phyloP scores from a whole-genome alignment of 345 rosid species.

The Camelina sativa region DNA sequence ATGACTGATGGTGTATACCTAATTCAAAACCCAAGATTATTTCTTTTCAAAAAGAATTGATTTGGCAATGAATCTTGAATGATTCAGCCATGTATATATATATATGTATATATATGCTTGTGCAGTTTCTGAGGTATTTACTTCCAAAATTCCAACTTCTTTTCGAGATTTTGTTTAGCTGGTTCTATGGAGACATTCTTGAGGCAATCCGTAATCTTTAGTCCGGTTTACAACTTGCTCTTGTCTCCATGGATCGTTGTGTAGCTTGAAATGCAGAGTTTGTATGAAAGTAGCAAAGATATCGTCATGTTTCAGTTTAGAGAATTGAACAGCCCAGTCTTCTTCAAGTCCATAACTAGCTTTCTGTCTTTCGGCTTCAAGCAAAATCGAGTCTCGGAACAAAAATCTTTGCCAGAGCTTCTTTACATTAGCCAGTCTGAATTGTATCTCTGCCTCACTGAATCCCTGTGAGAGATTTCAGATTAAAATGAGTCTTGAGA shows the following conservation, averaged over 20 bases:
- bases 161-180: slow-evolving; percentile 36
- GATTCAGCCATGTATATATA: slow-evolving; percentile 31
- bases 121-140: slow-evolving; percentile 35
- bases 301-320: slow-evolving; percentile 71
- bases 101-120: slow-evolving; percentile 18
- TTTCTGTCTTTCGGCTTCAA: slow-evolving; percentile 89
- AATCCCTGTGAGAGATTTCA: slow-evolving; percentile 55
- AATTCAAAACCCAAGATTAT: slow-evolving; percentile 24
- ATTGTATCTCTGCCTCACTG: slow-evolving; percentile 72
- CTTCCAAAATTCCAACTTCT: slow-evolving; percentile 23
- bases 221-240: slow-evolving; percentile 44
- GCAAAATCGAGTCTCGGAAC: slow-evolving; percentile 77
- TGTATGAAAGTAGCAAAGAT: slow-evolving; percentile 80
- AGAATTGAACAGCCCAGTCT: slow-evolving; percentile 75
- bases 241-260: slow-evolving; percentile 88
- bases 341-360: slow-evolving; percentile 49
- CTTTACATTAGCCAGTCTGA: slow-evolving; percentile 68
- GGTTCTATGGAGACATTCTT: slow-evolving; percentile 58
- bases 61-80: slow-evolving; percentile 18
- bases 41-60: slow-evolving; percentile 20
- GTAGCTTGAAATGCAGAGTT: slow-evolving; percentile 81
- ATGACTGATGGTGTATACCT: slow-evolving; percentile 11
- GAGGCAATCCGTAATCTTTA: slow-evolving; percentile 73
- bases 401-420: slow-evolving; percentile 90
- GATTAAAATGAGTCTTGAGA: slow-evolving; percentile 9